phyloP scores from a whole-genome alignment of 2,329 filamentous ascomycete genomes.

The Claviceps monticola region DNA sequence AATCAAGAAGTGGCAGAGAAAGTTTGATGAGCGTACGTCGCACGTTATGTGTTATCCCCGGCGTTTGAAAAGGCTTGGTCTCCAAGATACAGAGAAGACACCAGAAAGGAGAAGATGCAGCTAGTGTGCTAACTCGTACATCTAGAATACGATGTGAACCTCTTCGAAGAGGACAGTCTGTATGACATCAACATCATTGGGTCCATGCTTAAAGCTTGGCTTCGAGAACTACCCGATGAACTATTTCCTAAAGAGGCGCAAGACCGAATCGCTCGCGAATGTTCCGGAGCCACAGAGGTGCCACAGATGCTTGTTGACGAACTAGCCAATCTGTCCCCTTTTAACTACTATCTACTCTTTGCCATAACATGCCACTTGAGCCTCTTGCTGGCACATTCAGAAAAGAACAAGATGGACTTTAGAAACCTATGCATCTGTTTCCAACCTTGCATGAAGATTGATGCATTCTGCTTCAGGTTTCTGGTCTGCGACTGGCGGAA shows the following conservation, averaged over 20 bases:
- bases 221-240: conserved; percentile 87
- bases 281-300: conserved; percentile 62
- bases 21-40: conserved; percentile 65
- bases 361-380: conserved; percentile 95
- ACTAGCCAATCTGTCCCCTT: conserved; percentile 84
- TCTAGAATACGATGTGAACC: conserved; percentile 71
- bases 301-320: conserved; percentile 82
- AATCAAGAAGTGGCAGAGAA: conserved; percentile 85
- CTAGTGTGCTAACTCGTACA: background rate
- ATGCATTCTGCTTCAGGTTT: conserved; percentile 89
- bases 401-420: conserved; percentile 98
- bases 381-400: conserved; percentile 75
- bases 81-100: too few relatives aligned
- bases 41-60: background rate
- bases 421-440: conserved; percentile 94
- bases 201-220: conserved; percentile 92
- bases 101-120: background rate
- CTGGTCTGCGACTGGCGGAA: conserved; percentile 90
- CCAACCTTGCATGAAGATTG: conserved; percentile 92
- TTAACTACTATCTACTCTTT: conserved; percentile 95
- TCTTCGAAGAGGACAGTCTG: conserved; percentile 75
- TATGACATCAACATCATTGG: conserved; percentile 96
- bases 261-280: conserved; percentile 66
- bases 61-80: too few relatives aligned
- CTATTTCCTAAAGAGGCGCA: conserved; percentile 79